Evolutionary conservation across 176 grass and related monocot species (phyloP), one percentile per base, ranked within the genome.

Genomic region (Microstegium vimineum): DNA sequence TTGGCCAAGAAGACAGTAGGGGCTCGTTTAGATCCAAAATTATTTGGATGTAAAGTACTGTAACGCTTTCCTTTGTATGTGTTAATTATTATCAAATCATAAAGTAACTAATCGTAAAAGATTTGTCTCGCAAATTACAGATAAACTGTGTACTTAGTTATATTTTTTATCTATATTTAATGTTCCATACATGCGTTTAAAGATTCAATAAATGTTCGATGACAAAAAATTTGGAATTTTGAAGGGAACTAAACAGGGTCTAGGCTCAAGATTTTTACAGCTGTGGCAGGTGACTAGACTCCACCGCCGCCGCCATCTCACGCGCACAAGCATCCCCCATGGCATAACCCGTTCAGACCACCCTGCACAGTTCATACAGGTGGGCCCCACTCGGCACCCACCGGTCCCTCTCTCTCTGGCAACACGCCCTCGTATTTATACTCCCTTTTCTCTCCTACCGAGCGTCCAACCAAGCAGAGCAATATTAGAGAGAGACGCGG

Each of bases 401-500:
- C 23, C 23, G 15, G 42, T 43, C 42, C 47, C 23, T 12, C 23
- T 27, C 62, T 23, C 8, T 34, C 71, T 9, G 13, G 20, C 20
- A 13, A 18, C 71, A 9, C 64, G 33, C 27, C 71, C 16, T 35
- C 35, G 13, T 83, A 76, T 85, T 85, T 89, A 81, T 64, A 76
- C n/a, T 62, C 20, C 49, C 6, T 16, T 1, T 36, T 31, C 52
- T 40, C 38, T 12, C 23, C 20, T 33, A 20, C 65, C 40, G 1
- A 36, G 57, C 9, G 49, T 51, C 57, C 65, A 14, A n/a, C 61
- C 18, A 17, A 60, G 33, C 33, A 38, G 31, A 73, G 60, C 41
- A 28, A 42, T n/a, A n/a, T n/a, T n/a, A n/a, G n/a, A n/a, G n/a
- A 71, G 67, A 28, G 23, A 28, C 10, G 23, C 22, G 35, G 23